These are phyloP conservation scores for Plasmodium ovale DNA, from an alignment of 169 alveolate species.

Conservation along the genomic window DNA sequence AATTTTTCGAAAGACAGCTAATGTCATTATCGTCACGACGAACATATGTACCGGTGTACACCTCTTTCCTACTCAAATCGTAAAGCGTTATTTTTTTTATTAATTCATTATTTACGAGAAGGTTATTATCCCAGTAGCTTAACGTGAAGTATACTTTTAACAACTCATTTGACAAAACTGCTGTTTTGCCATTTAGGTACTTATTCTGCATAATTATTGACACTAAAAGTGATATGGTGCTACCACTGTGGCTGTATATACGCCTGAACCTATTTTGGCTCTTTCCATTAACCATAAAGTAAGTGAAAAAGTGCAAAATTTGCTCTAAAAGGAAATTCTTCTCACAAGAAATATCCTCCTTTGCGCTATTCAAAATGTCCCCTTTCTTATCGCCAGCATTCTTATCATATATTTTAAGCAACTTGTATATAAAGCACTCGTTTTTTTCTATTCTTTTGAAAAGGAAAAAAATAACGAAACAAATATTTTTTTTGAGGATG, in stretches of 20 bases:
- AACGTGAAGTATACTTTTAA: slow-evolving; percentile 13
- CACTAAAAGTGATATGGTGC: neutral
- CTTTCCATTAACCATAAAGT: slow-evolving; percentile 6
- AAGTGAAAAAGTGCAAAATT: neutral
- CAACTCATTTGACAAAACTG: slow-evolving; percentile 8
- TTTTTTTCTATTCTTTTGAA: slow-evolving; percentile 57
- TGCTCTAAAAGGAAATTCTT: neutral
- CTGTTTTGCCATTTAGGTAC: neutral
- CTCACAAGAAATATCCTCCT: neutral
- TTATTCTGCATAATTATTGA: slow-evolving; percentile 16
- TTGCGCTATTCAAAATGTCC: neutral
- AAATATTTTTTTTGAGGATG: slow-evolving; percentile 12
- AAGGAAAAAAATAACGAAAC: slow-evolving; percentile 26
- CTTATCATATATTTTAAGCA: neutral
- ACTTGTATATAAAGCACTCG: slow-evolving; percentile 15
- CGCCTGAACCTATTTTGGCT: neutral
- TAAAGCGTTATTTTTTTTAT: slow-evolving; percentile 18
- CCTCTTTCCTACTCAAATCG: neutral
- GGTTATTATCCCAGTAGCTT: neutral
- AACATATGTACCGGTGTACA: neutral
- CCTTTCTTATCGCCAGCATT: neutral
- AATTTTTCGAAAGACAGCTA: neutral
- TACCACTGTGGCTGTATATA: neutral
- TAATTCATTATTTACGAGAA: slow-evolving; percentile 3
- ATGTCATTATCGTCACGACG: neutral